Percentiles rank a stretch among this genome's conserved stretches.
Evolutionary conservation across 805 yeast genomes (phyloP).

Genomic region (Yarrowia divulgata): DNA sequence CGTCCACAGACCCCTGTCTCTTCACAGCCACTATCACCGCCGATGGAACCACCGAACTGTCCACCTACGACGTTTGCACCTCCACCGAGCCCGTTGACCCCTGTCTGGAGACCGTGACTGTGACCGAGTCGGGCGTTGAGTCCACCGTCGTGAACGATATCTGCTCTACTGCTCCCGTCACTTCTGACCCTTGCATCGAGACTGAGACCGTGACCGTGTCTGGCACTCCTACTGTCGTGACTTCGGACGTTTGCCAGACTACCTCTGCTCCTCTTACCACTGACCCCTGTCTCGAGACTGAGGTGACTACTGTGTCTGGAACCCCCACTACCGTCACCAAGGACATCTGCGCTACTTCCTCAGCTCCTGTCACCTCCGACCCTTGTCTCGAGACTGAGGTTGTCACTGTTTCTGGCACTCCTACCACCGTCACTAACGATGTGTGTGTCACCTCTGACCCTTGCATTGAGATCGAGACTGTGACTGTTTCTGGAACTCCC

Average conservation of each 20-base stretch:
- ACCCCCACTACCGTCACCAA: not conserved
- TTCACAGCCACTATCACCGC: not conserved
- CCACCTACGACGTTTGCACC: too few relatives aligned
- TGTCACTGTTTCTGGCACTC: not conserved
- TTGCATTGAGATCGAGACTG: not conserved
- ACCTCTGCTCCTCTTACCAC: not conserved
- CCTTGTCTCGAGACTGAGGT: not conserved
- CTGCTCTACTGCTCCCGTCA: not conserved
- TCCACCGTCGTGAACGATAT: not conserved
- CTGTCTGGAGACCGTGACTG: slow-evolving; percentile 3
- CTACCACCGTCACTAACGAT: not conserved
- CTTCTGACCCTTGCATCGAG: not conserved
- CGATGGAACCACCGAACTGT: not conserved
- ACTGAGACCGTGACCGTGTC: not conserved
- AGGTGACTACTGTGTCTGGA: not conserved
- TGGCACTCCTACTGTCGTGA: not conserved
- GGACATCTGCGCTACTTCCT: not conserved
- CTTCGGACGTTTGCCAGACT: not conserved
- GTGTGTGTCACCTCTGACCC: not conserved
- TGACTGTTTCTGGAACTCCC: not conserved
- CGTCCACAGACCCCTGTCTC: not conserved
- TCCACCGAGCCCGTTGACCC: not conserved
- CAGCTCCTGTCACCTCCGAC: not conserved
- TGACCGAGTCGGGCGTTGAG: not conserved
- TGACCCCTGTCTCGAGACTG: not conserved